phyloP scores from a whole-genome alignment of 2,329 filamentous ascomycete genomes.

The Fusarium citri region DNA sequence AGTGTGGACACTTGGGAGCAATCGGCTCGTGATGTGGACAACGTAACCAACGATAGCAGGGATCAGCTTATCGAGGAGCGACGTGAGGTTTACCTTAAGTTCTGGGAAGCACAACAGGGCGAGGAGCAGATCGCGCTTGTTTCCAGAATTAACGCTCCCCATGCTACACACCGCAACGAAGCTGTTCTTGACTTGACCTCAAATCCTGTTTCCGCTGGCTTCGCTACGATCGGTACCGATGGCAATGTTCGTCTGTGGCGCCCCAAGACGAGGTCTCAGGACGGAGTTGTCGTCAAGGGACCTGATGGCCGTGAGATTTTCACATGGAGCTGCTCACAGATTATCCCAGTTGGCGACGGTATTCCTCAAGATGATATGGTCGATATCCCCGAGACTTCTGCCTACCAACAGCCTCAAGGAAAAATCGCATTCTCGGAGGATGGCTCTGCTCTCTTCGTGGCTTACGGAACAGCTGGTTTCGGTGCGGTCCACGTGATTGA shows the following conservation, averaged over 20 bases:
- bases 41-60: constrained; percentile 50
- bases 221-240: constrained; percentile 88
- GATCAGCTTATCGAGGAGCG: constrained; percentile 63
- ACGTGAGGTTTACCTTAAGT: constrained; percentile 86
- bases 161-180: constrained; percentile 68
- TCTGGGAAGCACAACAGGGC: constrained; percentile 79
- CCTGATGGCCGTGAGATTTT: constrained; percentile 69
- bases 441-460: constrained; percentile 82
- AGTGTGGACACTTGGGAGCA: constrained; percentile 94
- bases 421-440: constrained; percentile 84
- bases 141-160: constrained; percentile 85
- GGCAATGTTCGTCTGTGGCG: constrained; percentile 83
- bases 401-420: constrained; percentile 62
- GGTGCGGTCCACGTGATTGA: constrained; percentile 82
- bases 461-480: constrained; percentile 64
- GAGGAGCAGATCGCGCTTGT: constrained; percentile 76
- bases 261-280: constrained; percentile 75
- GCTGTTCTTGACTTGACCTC: constrained; percentile 78
- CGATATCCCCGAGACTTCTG: constrained; percentile 43
- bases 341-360: constrained; percentile 64
- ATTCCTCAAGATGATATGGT: constrained; percentile 57
- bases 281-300: constrained; percentile 73
- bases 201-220: constrained; percentile 75
- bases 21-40: constrained; percentile 73
- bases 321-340: constrained; percentile 78